Conservation (phyloP, 2,329 filamentous ascomycete genomes). For the Pseudocercospora musae region DNA sequence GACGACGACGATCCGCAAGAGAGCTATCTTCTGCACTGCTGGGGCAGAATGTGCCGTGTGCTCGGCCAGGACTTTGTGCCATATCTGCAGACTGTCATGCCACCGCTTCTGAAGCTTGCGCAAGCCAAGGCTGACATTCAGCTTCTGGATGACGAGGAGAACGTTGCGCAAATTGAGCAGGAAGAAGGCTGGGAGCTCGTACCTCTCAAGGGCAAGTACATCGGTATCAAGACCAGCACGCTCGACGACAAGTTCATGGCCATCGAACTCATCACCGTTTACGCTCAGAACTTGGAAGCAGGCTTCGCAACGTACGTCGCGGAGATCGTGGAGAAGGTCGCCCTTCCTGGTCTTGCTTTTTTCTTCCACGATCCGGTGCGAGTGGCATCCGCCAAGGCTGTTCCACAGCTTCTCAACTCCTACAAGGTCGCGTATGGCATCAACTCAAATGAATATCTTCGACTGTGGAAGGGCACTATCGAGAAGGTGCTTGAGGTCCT, state of each 20-base stretch:
- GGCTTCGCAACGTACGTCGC: conserved; percentile 88
- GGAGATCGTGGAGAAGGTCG: conserved; percentile 95
- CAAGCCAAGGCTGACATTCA: conserved; percentile 97
- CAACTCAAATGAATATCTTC: conserved; percentile 72
- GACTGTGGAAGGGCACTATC: conserved; percentile 79
- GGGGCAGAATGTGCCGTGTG: conserved; percentile 97
- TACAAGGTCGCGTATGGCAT: conserved; percentile 89
- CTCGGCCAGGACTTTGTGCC: conserved; percentile 86
- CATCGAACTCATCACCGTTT: conserved; percentile 97
- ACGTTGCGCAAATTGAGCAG: conserved; percentile 86
- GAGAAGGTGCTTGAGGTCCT: conserved; percentile 92
- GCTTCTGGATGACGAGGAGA: conserved; percentile 89
- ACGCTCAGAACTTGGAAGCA: conserved; percentile 90
- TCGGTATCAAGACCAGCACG: conserved; percentile 94
- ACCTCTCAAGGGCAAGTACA: conserved; percentile 94
- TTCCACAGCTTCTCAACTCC: conserved; percentile 87
- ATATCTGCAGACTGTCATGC: conserved; percentile 90
- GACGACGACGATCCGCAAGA: conserved; percentile 94
- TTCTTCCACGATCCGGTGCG: conserved; percentile 99
- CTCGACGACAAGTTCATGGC: conserved; percentile 99
- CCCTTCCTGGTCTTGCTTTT: conserved; percentile 87
- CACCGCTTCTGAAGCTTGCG: conserved; percentile 83
- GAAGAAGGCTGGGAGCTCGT: conserved; percentile 98
- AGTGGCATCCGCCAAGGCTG: conserved; percentile 89
- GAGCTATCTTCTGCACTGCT: conserved; percentile 97